Base-by-base conservation (phyloP, 2,329 filamentous ascomycete species). In the Cytospora leucostoma region DNA sequence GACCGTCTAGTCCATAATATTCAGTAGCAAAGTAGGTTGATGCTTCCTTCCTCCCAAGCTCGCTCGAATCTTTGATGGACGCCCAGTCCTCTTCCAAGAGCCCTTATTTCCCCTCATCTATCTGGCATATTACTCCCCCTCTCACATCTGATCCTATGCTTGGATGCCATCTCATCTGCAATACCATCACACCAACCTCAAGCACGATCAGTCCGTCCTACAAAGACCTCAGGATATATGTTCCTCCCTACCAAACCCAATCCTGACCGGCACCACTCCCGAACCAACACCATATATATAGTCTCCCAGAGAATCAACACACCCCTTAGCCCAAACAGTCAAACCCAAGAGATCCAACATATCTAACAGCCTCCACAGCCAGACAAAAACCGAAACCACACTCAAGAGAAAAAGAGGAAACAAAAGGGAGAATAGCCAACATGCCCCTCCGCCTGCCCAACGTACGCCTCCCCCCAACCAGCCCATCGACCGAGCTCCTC, bases 371-470 rank as follows among this genome's bases (percentile, higher is more conserved):
- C 27, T 27, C 27, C 27, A 27, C 27, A 4, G 27, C 27, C 4
- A 27, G 27, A 27, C 27, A 27, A 27, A 27, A 27, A 27, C 27
- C 27, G 2, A 4, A 27, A 27, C 27, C 27, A n/a, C n/a, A n/a
- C n/a, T n/a, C n/a, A n/a, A n/a, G n/a, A n/a, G n/a, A n/a, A n/a
- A n/a, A n/a, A n/a, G n/a, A n/a, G n/a, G n/a, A n/a, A n/a, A n/a
- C n/a, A n/a, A n/a, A n/a, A n/a, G n/a, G n/a, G n/a, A n/a, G n/a
- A n/a, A n/a, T n/a, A 59, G n/a, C 11, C 44, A 38, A 44, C 3
- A 85, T 85, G 83, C 78, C 80, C 62, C 71, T 80, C 70, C 79
- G 78, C 71, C 79, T 86, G 62, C 83, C 27, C 27, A 27, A 27
- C 27, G 4, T 27, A 4, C 27, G 27, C 27, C 27, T 27, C 2